Evolutionary conservation across 164 flowering plant genomes (phyloP).

Genomic region (Chimonanthus praecox): DNA sequence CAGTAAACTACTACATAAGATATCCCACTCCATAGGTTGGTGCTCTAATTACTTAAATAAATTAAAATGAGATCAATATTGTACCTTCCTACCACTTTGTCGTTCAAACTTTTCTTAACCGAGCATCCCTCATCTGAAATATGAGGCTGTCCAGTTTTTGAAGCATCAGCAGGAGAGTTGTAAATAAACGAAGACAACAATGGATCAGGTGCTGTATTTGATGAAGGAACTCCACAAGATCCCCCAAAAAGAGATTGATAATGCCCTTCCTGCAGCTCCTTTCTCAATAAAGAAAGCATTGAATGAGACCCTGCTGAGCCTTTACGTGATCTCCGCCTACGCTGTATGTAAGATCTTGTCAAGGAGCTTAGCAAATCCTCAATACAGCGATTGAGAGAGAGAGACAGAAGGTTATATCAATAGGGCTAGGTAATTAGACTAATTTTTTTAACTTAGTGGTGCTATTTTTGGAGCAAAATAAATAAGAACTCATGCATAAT

Average conservation of each 20-base stretch:
- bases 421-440: too few species aligned
- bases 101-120: constrained; percentile 26
- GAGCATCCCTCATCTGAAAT: constrained; percentile 34
- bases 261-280: constrained; percentile 75
- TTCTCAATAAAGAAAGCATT: constrained; percentile 70
- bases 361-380: constrained; percentile 33
- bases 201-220: constrained; percentile 73
- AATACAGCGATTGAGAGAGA: too few species aligned
- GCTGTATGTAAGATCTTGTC: constrained; percentile 65
- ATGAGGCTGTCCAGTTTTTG: constrained; percentile 32
- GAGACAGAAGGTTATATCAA: too few species aligned
- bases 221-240: constrained; percentile 48
- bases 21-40: not conserved
- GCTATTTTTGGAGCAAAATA: too few species aligned
- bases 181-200: constrained; percentile 74
- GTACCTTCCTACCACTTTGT: constrained; percentile 6
- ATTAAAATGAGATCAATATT: not conserved
- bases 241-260: constrained; percentile 67
- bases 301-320: constrained; percentile 52
- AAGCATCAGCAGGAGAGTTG: constrained; percentile 52
- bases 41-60: too few species aligned
- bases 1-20: not conserved
- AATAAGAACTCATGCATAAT: too few species aligned
- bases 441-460: too few species aligned
- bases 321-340: constrained; percentile 69